Conservation (phyloP, 768 basidiomycete species). For the Vishniacozyma victoriae region DNA sequence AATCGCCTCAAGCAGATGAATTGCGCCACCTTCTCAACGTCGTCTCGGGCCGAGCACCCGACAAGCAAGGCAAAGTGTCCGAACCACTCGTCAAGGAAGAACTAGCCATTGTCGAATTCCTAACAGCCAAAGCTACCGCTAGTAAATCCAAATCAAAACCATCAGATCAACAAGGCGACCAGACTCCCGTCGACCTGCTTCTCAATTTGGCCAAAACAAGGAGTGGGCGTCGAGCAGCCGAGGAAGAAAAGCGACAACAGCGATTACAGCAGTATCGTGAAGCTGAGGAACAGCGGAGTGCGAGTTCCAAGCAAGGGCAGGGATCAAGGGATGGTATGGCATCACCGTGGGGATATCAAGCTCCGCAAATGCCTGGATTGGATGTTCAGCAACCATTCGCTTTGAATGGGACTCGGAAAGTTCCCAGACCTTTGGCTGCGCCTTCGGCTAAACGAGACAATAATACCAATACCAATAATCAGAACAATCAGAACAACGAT, state of each 20-base stretch:
- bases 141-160: slow-evolving; percentile 6
- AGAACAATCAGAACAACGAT: not conserved
- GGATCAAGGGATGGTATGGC: slow-evolving; percentile 7
- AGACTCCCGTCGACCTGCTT: slow-evolving; percentile 39
- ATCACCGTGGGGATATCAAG: slow-evolving; percentile 42
- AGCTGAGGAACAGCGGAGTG: slow-evolving; percentile 22
- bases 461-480: slow-evolving; percentile 1
- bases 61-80: slow-evolving; percentile 41
- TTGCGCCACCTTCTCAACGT: slow-evolving; percentile 42
- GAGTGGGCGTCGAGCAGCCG: slow-evolving; percentile 37
- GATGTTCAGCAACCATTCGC: slow-evolving; percentile 46
- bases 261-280: slow-evolving; percentile 34
- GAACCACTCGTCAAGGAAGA: slow-evolving; percentile 48
- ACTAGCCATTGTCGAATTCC: slow-evolving; percentile 48
- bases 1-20: slow-evolving; percentile 45
- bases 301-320: too few relatives aligned
- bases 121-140: slow-evolving; percentile 40
- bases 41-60: slow-evolving; percentile 45
- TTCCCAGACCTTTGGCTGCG: slow-evolving; percentile 38
- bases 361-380: slow-evolving; percentile 43
- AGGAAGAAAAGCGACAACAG: slow-evolving; percentile 36
- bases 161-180: slow-evolving; percentile 5
- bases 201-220: slow-evolving; percentile 37
- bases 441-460: slow-evolving; percentile 17
- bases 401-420: slow-evolving; percentile 7